Conservation (phyloP, 202 grass and related monocot species). For the Carex sylvatica region DNA sequence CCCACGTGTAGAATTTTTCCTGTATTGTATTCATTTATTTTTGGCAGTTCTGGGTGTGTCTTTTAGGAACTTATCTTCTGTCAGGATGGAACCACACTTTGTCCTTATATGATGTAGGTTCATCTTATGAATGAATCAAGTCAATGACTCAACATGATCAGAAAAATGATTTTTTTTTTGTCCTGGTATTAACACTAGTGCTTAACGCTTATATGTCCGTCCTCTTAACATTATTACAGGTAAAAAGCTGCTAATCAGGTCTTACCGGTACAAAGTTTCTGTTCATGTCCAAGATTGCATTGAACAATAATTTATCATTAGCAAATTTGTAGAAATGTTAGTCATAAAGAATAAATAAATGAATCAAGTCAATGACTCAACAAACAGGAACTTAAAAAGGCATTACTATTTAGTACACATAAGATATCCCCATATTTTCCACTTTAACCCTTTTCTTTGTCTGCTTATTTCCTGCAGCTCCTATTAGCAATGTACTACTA, state of each 20-base stretch:
- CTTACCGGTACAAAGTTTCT: neutral
- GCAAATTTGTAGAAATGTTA: neutral
- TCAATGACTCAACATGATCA: neutral
- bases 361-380: neutral
- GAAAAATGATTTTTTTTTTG: neutral
- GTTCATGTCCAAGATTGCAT: neutral
- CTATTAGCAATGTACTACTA: constrained; percentile 18
- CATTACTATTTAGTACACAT: neutral
- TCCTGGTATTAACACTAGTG: neutral
- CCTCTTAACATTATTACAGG: neutral
- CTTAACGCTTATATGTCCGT: neutral
- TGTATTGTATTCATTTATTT: neutral
- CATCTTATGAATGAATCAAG: too few species aligned
- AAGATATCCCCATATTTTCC: neutral
- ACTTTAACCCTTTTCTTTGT: neutral
- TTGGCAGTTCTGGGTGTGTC: neutral
- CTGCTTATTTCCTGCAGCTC: constrained; percentile 12
- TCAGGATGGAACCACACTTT: too few species aligned
- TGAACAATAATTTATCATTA: neutral
- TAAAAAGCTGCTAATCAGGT: neutral
- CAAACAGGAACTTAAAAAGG: neutral
- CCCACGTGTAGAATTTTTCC: neutral
- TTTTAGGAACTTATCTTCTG: neutral
- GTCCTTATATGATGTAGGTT: neutral
- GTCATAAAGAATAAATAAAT: neutral